phyloP scores from a whole-genome alignment of 805 yeast species.

The Cyberlindnera petersonii region DNA sequence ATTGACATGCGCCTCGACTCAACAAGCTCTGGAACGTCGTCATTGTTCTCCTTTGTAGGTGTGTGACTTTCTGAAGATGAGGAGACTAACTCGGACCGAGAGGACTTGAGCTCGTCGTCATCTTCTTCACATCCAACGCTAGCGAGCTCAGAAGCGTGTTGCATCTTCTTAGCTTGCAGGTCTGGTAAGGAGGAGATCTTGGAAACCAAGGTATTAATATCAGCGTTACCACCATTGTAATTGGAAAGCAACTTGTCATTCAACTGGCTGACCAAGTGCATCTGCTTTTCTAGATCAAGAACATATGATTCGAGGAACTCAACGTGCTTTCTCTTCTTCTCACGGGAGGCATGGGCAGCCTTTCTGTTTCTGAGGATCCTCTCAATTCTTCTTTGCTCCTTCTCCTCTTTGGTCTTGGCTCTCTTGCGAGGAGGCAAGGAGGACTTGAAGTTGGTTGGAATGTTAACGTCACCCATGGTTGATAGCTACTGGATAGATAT shows the following conservation, averaged over 20 bases:
- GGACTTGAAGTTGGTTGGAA: slow-evolving; percentile 38
- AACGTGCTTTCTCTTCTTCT: slow-evolving; percentile 89
- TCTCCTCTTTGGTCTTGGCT: slow-evolving; percentile 94
- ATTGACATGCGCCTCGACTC: slow-evolving; percentile 15
- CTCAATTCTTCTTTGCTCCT: slow-evolving; percentile 93
- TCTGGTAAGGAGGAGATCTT: slow-evolving; percentile 23
- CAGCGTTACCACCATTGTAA: slow-evolving; percentile 21
- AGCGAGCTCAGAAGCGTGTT: slow-evolving; percentile 19
- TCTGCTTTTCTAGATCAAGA: slow-evolving; percentile 25
- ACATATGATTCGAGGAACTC: slow-evolving; percentile 63
- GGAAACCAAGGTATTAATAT: slow-evolving; percentile 17
- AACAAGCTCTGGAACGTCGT: slow-evolving; percentile 18
- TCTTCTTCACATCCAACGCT: slow-evolving; percentile 13
- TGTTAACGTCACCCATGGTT: slow-evolving; percentile 24
- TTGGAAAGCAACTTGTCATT: slow-evolving; percentile 14
- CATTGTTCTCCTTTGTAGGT: slow-evolving; percentile 15
- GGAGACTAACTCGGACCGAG: too few relatives aligned
- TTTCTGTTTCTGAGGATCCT: slow-evolving; percentile 89
- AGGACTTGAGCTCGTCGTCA: too few relatives aligned
- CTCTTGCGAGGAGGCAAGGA: slow-evolving; percentile 91
- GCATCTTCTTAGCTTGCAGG: slow-evolving; percentile 18
- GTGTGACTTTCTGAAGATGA: too few relatives aligned
- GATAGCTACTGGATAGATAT: too few relatives aligned
- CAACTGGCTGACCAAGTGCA: slow-evolving; percentile 16
- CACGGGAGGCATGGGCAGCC: slow-evolving; percentile 97